phyloP scores from a whole-genome alignment of 1,284 basidiomycete species.

The Sparassis latifolia region DNA sequence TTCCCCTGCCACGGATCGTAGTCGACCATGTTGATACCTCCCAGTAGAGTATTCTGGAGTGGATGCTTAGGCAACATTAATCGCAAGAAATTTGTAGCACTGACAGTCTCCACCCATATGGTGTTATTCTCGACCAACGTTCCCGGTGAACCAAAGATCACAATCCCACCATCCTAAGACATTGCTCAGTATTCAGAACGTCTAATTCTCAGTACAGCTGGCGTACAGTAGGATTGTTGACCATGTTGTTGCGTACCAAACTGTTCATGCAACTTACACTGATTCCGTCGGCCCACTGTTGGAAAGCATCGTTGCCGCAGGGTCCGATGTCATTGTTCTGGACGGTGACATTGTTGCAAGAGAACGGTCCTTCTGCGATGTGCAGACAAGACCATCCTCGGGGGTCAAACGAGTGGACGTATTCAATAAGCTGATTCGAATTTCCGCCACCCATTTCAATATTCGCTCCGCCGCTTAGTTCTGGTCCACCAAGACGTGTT shows the following conservation, averaged over 20 bases:
- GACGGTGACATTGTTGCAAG: slow-evolving; percentile 59
- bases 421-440: slow-evolving; percentile 61
- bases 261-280: slow-evolving; percentile 68
- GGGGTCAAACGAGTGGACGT: slow-evolving; percentile 64
- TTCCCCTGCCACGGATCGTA: slow-evolving; percentile 68
- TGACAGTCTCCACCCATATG: slow-evolving; percentile 62
- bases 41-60: slow-evolving; percentile 57
- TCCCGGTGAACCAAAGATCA: slow-evolving; percentile 78
- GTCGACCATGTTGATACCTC: slow-evolving; percentile 82
- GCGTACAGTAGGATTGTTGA: slow-evolving; percentile 57
- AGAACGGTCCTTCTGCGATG: slow-evolving; percentile 55
- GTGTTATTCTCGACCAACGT: slow-evolving; percentile 71
- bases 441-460: slow-evolving; percentile 76
- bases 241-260: slow-evolving; percentile 64
- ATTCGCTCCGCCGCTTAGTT: slow-evolving; percentile 59
- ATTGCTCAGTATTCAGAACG: not conserved
- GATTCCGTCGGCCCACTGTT: slow-evolving; percentile 84
- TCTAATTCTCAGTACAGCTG: not conserved
- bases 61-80: slow-evolving; percentile 1
- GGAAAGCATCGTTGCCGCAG: slow-evolving; percentile 56
- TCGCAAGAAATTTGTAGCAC: slow-evolving; percentile 11
- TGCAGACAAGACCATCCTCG: slow-evolving; percentile 74
- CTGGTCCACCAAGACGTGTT: slow-evolving; percentile 43
- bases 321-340: slow-evolving; percentile 81
- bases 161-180: slow-evolving; percentile 66